Evolutionary conservation across 192 early-diverging fungal species (phyloP), one percentile per base, ranked within the genome.

Genomic region (Mortierella alpina): DNA sequence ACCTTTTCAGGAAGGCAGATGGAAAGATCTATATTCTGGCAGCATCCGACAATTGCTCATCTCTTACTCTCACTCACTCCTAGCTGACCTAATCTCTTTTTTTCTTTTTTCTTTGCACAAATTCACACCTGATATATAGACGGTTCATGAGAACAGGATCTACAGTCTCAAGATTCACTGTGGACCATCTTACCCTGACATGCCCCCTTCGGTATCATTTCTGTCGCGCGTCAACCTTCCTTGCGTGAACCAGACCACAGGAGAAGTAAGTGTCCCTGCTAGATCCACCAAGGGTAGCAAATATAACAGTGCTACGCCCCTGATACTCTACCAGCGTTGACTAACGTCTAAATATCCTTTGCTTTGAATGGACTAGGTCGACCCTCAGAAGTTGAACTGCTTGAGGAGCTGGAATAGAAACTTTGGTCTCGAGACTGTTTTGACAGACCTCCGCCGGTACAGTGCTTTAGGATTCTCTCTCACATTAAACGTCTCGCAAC

Each of bases 81-180:
- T 31, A 3, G 31, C 42, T 22, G 12, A 40, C 44, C 51, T 51
- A 42, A 64, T 22, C 10, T 39, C 13, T 48, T 62, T 39, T 59
- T 59, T 58, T 8, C 46, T 46, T 58, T 53, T 23, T 66, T 40
- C 49, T 45, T 0, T 46, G 52, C 31, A 31, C 31, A 31, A 31
- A 31, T 31, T 31, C 3, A 31, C 31, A 31, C 31, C 1, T 31
- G 31, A 31, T 31, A 3, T 31, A 49, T 84, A 96, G 95, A 92
- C 95, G 18, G 90, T 93, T n/a, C 96, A 97, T 73, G 96, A 99
- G 82, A 98, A 97, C 88, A 91, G 96, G 47, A 97, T 99, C 80
- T 98, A 99, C 85, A 89, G 89, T 62, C 84, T 99, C 41, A 89
- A 88, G 80, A 85, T 99, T 47, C 79, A 82, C 73, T 99, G 98